phyloP scores from a whole-genome alignment of 208 protist genomes.

The Leishmania tropica region DNA sequence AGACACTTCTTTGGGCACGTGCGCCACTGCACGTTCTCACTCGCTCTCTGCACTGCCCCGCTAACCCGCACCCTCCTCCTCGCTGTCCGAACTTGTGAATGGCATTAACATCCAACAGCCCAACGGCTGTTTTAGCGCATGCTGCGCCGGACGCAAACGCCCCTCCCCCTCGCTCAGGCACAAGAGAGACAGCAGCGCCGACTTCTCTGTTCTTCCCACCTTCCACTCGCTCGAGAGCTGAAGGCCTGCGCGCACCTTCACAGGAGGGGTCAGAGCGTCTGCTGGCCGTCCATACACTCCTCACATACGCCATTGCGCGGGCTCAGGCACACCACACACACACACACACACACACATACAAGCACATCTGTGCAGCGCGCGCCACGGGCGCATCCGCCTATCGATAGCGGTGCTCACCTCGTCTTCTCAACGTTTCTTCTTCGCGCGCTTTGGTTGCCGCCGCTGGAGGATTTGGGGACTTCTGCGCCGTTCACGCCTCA shows the following conservation, averaged over 20 bases:
- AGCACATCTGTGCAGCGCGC: background rate
- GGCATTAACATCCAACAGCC: background rate
- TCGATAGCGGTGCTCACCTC: background rate
- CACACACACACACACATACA: background rate
- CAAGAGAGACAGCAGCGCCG: background rate
- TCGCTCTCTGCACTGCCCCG: background rate
- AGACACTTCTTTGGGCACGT: background rate
- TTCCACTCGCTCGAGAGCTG: background rate
- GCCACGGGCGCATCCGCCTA: background rate
- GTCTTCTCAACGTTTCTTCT: background rate
- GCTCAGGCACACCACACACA: background rate
- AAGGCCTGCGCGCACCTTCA: background rate
- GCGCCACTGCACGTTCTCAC: background rate
- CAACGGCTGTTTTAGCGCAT: background rate
- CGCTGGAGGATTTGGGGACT: background rate
- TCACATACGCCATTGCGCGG: background rate
- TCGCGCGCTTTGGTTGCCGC: background rate
- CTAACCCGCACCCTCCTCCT: background rate
- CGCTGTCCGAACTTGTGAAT: background rate
- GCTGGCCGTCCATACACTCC: background rate
- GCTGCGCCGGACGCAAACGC: background rate
- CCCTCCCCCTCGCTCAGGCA: background rate
- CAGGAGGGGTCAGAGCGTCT: background rate
- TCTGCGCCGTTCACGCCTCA: background rate
- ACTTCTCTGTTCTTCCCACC: background rate